Conservation (phyloP, 305 asterid species). For the Rubia occidens region DNA sequence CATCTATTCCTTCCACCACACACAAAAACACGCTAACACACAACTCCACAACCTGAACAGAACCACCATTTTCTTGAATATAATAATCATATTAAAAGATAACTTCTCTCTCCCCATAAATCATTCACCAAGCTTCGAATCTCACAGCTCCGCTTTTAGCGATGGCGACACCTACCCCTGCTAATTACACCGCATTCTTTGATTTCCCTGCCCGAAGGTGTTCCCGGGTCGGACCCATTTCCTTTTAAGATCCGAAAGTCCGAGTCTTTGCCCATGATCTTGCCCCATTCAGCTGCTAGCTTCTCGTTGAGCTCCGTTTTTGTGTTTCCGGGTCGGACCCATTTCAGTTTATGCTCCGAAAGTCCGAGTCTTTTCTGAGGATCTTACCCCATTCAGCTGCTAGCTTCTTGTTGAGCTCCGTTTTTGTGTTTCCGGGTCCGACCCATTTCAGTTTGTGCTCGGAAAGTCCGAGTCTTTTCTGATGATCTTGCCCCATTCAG, state of each 20-base stretch:
- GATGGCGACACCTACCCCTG: slow-evolving; percentile 40
- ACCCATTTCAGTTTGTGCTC: background rate
- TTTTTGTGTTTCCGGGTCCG: slow-evolving; percentile 1
- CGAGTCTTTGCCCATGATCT: slow-evolving; percentile 1
- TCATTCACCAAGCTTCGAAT: slow-evolving; percentile 50
- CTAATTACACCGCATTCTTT: background rate
- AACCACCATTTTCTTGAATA: background rate
- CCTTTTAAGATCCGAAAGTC: slow-evolving; percentile 8
- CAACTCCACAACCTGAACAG: background rate
- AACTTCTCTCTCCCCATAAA: slow-evolving; percentile 28
- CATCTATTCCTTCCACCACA: background rate
- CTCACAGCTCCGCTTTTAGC: slow-evolving; percentile 37
- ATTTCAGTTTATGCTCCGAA: no score
- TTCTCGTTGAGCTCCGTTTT: background rate
- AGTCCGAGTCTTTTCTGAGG: no score
- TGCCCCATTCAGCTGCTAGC: background rate
- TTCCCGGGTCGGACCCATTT: slow-evolving; percentile 1
- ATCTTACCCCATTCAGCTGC: no score
- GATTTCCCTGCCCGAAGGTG: background rate
- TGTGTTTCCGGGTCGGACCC: no score
- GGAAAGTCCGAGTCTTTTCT: slow-evolving; percentile 7
- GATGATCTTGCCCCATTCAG: background rate
- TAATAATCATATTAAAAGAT: background rate
- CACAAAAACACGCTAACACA: background rate
- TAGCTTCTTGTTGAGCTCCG: no score